A percentile compares a stretch with the other conserved stretches of the same genome.
phyloP scores from a whole-genome alignment of 1,139 yeast species.

The Blastobotrys petasosporus region DNA sequence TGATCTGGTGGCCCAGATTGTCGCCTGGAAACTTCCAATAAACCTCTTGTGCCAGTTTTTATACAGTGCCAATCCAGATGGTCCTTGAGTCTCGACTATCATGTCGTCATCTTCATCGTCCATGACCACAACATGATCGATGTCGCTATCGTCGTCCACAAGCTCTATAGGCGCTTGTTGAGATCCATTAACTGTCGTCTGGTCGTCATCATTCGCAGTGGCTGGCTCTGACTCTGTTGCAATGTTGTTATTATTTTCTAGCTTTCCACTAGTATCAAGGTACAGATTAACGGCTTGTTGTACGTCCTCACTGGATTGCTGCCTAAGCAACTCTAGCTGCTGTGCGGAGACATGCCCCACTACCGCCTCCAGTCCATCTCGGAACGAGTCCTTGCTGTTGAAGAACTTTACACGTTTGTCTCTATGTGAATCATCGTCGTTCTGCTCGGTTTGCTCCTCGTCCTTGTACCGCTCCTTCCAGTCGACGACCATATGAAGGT shows the following conservation, averaged over 20 bases:
- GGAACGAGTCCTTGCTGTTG: constrained; percentile 3
- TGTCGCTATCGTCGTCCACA: constrained; percentile 1
- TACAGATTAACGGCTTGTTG: constrained; percentile 26
- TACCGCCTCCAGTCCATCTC: constrained; percentile 4
- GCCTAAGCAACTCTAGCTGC: constrained; percentile 9
- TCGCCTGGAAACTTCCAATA: constrained; percentile 66
- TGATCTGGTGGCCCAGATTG: constrained; percentile 82
- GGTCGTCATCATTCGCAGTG: background rate
- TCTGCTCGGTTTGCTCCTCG: no score
- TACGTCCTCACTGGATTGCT: constrained; percentile 22
- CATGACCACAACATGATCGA: constrained; percentile 4
- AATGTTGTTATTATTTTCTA: background rate
- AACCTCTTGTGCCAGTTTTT: constrained; percentile 35
- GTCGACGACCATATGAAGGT: background rate
- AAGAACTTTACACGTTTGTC: constrained; percentile 9
- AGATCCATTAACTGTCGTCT: background rate
- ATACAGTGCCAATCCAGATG: constrained; percentile 4
- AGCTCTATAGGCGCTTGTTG: background rate
- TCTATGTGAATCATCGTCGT: background rate
- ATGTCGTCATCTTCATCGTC: constrained; percentile 7
- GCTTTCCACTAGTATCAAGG: constrained; percentile 17
- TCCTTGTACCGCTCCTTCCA: constrained; percentile 10
- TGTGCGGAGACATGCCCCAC: constrained; percentile 5
- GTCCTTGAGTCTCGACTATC: constrained; percentile 6
- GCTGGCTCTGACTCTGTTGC: background rate